Evolutionary conservation across 805 yeast genomes (phyloP).

Genomic region (Candida golubevii): DNA sequence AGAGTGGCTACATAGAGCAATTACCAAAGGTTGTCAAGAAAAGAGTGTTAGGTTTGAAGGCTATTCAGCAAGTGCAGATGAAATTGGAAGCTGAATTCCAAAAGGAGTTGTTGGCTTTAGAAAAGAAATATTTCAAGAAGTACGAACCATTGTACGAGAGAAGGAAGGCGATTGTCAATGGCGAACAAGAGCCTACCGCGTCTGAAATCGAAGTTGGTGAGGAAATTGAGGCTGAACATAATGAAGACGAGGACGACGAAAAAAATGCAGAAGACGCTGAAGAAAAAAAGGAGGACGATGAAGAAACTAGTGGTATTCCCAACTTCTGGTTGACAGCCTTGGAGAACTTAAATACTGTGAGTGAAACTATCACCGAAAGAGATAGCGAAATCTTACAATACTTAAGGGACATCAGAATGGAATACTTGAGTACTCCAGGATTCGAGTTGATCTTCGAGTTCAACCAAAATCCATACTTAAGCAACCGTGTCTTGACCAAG

Average conservation of each 20-base stretch:
- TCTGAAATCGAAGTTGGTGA: constrained; percentile 80
- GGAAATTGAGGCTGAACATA: constrained; percentile 56
- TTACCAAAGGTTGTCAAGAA: constrained; percentile 70
- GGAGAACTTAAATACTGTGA: constrained; percentile 75
- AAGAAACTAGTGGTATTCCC: constrained; percentile 69
- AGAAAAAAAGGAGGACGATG: constrained; percentile 22
- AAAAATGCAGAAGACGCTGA: constrained; percentile 43
- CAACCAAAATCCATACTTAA: constrained; percentile 67
- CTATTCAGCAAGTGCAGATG: constrained; percentile 74
- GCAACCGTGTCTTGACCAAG: constrained; percentile 69
- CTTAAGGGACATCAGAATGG: constrained; percentile 68
- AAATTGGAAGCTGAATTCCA: constrained; percentile 88
- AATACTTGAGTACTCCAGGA: constrained; percentile 81
- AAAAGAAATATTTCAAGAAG: constrained; percentile 67
- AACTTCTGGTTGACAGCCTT: constrained; percentile 95
- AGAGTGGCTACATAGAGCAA: constrained; percentile 78
- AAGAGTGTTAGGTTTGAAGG: constrained; percentile 77
- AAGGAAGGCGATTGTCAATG: constrained; percentile 69
- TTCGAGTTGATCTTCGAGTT: constrained; percentile 84
- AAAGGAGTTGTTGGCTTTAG: constrained; percentile 79
- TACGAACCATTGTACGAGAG: constrained; percentile 73
- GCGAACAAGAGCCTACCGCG: constrained; percentile 68
- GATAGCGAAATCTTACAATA: constrained; percentile 77
- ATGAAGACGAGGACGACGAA: constrained; percentile 37
- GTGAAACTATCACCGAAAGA: constrained; percentile 83